Base-by-base conservation (phyloP, 306 rosid species). In the Carpinus viminea region DNA sequence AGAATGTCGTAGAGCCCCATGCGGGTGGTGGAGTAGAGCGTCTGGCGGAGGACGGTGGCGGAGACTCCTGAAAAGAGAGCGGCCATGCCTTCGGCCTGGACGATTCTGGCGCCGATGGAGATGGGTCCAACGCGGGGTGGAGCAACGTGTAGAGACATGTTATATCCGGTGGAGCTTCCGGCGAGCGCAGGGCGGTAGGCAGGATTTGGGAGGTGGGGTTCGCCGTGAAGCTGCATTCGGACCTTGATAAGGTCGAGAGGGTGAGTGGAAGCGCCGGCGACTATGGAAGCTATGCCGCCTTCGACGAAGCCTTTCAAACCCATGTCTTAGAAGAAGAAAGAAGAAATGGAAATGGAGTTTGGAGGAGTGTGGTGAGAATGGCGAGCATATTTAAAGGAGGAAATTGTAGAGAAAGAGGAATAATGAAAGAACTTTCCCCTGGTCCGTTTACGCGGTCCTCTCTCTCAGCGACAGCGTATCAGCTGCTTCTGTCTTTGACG, bases 171-270 rank as follows among this genome's bases (percentile, higher is more conserved):
- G 50, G 72, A 6, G 9, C 41, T 41, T 4, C 59, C 31, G 43
- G 79, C 61, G 1, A 76, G 18, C 18, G 73, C 48, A 8, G 72
- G 64, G 12, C 73, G 79, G 0, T 18, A 18, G 73, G 61, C 45
- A 4, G 20, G 73, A 12, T 3, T 64, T 26, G 41, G 56, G 68
- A 75, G 5, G 21, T 60, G 53, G 61, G 70, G 45, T 62, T 76
- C 79, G 3, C 79, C 79, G 5, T 64, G 79, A n/a, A 76, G 79
- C 62, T 76, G 74, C 62, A 76, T 47, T n/a, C 73, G 79, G 36
- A 76, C 79, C 70, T 76, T 65, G 64, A 76, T 65, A 1, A 76
- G 79, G 47, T 76, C 74, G 31, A 76, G 73, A 5, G 79, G 74
- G 53, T 76, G 79, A 34, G 79, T 76, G 36, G 79, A 76, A 76